Conservation (phyloP, 306 rosid species). For the Casuarina equisetifolia region DNA sequence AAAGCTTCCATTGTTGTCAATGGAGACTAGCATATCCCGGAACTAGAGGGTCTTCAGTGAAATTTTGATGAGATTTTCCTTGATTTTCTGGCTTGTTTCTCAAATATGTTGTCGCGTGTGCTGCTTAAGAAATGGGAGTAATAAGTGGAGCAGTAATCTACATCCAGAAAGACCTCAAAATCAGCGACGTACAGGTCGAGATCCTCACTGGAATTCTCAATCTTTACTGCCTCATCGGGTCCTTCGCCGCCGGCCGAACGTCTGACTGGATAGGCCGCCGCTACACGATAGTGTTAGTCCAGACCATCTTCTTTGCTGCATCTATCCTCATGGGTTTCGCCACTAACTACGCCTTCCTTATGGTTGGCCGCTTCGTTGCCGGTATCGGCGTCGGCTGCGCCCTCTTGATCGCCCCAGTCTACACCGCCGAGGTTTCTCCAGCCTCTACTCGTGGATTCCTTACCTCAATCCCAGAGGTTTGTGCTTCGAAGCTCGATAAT, state of each 20-base stretch:
- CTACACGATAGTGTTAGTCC: conserved; percentile 67
- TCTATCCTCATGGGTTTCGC: conserved; percentile 84
- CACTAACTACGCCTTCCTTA: conserved; percentile 69
- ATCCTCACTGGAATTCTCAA: conserved; percentile 68
- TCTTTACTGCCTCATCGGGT: conserved; percentile 68
- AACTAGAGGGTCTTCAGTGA: no score
- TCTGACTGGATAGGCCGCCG: conserved; percentile 96
- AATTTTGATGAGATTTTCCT: no score
- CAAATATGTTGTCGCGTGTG: not conserved
- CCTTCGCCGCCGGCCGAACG: conserved; percentile 69
- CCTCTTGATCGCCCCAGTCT: conserved; percentile 78
- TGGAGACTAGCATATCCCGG: no score
- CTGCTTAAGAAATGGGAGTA: conserved; percentile 78
- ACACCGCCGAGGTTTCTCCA: conserved; percentile 80
- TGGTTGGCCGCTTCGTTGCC: conserved; percentile 78
- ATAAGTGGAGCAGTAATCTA: conserved; percentile 82
- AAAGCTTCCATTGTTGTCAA: no score
- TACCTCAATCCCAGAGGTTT: conserved; percentile 80
- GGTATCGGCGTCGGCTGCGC: conserved; percentile 83
- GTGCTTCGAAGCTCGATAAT: not conserved
- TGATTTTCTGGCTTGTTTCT: no score
- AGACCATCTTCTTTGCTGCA: conserved; percentile 62
- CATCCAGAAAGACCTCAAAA: conserved; percentile 54
- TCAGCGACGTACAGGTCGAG: conserved; percentile 53
- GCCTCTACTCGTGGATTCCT: conserved; percentile 83